Conservation (phyloP, 768 basidiomycete species). For the Lyophyllum semitale region DNA sequence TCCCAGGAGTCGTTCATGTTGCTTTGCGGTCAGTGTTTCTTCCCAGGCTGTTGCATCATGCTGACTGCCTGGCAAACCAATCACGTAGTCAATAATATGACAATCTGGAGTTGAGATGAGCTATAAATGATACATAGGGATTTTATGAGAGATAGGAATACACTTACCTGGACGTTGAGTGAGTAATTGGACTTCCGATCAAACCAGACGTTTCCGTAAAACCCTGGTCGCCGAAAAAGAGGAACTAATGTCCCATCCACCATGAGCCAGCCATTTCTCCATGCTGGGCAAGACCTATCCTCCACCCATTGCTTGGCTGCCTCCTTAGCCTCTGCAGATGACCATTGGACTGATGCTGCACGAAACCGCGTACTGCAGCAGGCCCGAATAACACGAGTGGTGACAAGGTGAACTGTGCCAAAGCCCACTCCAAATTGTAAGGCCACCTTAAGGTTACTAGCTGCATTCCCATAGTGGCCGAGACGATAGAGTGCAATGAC, state of each 20-base stretch:
- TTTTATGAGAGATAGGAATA: background rate
- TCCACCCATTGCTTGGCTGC: constrained; percentile 40
- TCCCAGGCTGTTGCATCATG: constrained; percentile 34
- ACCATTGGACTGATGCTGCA: constrained; percentile 26
- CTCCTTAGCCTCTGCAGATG: constrained; percentile 31
- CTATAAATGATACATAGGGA: background rate
- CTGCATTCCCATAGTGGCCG: constrained; percentile 40
- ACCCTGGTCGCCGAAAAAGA: constrained; percentile 27
- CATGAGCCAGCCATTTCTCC: constrained; percentile 36
- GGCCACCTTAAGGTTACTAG: constrained; percentile 29
- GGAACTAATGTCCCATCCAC: constrained; percentile 42
- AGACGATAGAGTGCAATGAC: constrained; percentile 39
- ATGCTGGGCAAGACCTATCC: constrained; percentile 29
- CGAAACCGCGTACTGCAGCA: constrained; percentile 20
- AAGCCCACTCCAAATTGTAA: constrained; percentile 36
- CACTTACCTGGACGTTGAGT: constrained; percentile 23
- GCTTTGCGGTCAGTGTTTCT: constrained; percentile 23
- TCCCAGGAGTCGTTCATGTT: constrained; percentile 19
- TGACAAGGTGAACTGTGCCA: constrained; percentile 30
- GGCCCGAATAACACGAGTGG: constrained; percentile 29
- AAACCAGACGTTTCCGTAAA: constrained; percentile 37
- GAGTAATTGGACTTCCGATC: constrained; percentile 40
- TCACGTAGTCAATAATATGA: constrained; percentile 28
- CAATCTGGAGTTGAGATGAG: constrained; percentile 19
- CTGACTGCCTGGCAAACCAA: constrained; percentile 31